A percentile compares a stretch with the other conserved stretches of the same genome.
Conservation (phyloP, 805 yeast species). For the Wickerhamiella allomyrinae region DNA sequence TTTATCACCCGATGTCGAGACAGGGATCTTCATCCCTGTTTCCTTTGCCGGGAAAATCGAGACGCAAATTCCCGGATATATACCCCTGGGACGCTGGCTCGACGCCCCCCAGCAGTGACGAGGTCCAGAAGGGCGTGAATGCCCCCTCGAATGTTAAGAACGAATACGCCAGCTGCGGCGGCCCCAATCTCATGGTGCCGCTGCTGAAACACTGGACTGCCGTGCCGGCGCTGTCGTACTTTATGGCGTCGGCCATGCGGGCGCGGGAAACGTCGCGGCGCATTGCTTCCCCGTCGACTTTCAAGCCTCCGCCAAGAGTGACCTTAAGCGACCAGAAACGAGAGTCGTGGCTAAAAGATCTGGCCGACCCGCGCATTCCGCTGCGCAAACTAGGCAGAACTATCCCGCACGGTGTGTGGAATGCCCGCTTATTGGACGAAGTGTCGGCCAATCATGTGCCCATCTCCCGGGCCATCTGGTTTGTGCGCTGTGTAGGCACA, state of each 20-base stretch:
- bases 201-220: constrained; percentile 27
- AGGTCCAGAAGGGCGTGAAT: constrained; percentile 56
- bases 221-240: constrained; percentile 35
- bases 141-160: constrained; percentile 47
- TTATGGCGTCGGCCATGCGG: constrained; percentile 36
- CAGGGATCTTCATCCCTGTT: background rate
- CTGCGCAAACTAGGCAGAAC: constrained; percentile 56
- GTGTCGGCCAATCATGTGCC: constrained; percentile 59
- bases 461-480: constrained; percentile 74
- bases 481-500: constrained; percentile 72
- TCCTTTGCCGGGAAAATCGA: background rate
- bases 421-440: constrained; percentile 57
- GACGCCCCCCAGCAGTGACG: constrained; percentile 33
- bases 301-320: constrained; percentile 76
- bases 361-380: constrained; percentile 55
- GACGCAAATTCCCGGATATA: background rate
- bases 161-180: constrained; percentile 59
- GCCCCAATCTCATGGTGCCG: constrained; percentile 30
- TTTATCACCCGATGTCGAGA: background rate
- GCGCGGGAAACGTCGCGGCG: constrained; percentile 33
- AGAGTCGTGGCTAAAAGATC: constrained; percentile 73
- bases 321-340: constrained; percentile 77
- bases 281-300: constrained; percentile 37
- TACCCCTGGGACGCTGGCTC: background rate
- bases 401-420: constrained; percentile 81